Evolutionary conservation across 768 basidiomycete species (phyloP), one percentile per base, ranked within the genome.

Genomic region (Auricularia sp.): DNA sequence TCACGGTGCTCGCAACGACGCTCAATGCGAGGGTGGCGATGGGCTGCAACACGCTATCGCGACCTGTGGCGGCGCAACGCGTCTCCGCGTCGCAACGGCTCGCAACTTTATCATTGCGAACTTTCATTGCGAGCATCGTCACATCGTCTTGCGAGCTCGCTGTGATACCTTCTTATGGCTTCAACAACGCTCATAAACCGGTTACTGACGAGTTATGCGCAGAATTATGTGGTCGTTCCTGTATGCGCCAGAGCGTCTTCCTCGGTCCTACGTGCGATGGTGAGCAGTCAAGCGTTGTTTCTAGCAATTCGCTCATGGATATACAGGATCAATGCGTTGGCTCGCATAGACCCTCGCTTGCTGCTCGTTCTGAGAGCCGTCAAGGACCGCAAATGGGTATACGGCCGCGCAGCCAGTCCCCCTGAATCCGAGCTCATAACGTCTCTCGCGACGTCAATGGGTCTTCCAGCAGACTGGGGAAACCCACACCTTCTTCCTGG

Each of bases 201-300:
- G 8, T 11, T 18, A 35, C 37, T 39, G 33, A 54, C 14, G 51
- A 18, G 29, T 18, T 56, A 29, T 29, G 24, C 24, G 54, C 71
- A 92, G 90, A 70, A 90, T 92, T 64, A 91, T 92, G 89, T 92
- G 90, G 90, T 91, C 90, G 69, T 92, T 89, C 74, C 86, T 90
- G 72, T 92, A 92, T 69, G 79, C 86, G 70, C 89, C 90, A 3
- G 77, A 83, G 67, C 83, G 87, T 88, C 90, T 70, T 18, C 69
- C 69, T 14, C 77, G 75, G 63, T 84, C 86, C 0, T 90, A 92
- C 70, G 83, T 88, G 39, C 89, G 83, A 75, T 92, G 90, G 67
- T 68, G 54, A 42, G 58, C 39, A 42, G 39, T 42, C 39, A 42
- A 42, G 21, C 62, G 45, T 13, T 18, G 62, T 42, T 45, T 29